Evolutionary conservation across 2,329 filamentous ascomycete species (phyloP), one percentile per base, ranked within the genome.

Genomic region (Metarhizium album): DNA sequence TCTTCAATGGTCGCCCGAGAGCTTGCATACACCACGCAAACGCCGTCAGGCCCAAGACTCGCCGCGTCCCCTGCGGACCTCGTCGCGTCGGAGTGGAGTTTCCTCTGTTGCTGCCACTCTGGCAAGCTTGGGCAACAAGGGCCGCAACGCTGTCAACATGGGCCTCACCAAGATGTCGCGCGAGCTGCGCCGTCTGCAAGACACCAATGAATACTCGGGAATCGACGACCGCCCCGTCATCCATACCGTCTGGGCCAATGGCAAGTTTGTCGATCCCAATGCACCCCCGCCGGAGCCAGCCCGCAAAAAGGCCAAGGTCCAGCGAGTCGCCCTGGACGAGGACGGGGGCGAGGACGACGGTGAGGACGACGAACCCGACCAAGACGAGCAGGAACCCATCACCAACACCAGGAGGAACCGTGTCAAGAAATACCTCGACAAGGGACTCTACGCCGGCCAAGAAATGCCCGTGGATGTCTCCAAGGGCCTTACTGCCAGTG

Each of bases 361-460:
- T 48, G 55, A 63, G 48, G 74, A 76, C 58, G 57, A 63, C 35
- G 65, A 71, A 46, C 55, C 63, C 47, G 73, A 59, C 11, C 58
- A 64, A 45, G 58, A 64, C 33, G 66, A 71, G 48, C 55, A 63
- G 48, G 74, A 76, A 58, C 65, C 68, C 23, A 58, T 65, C 6
- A 62, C 66, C 11, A 60, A 65, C 24, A 56, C 57, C 9, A 71
- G 67, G 54, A 67, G 70, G 55, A 70, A 76, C 51, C 74, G 72
- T 37, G 69, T 74, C 48, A 95, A 95, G 72, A 83, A 82, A 57
- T 97, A 87, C 79, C 73, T 94, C 49, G 74, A 76, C 48, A 87
- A 90, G 64, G 93, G 91, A 9, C 74, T 97, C 14, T 97, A 94
- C 62, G 84, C 88, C 1, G 93, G 93, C 27, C 91, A 96, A 65